Base-by-base conservation (phyloP, 805 yeast genomes). In the Sungouiozyma ichnusensis region DNA sequence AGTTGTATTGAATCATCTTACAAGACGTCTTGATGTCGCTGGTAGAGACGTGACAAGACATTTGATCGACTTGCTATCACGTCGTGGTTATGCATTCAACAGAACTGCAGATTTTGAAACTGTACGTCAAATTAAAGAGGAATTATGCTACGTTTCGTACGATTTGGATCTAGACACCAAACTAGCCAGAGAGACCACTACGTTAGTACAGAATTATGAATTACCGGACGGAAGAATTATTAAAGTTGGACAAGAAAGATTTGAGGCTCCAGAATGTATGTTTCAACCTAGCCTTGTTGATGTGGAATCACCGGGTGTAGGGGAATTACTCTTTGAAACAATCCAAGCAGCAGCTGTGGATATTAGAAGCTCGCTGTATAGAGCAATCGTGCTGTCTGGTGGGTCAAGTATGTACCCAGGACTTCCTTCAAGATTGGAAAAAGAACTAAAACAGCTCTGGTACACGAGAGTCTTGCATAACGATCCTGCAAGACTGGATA, bases 331-430 rank as follows among this genome's bases (percentile, higher is more conserved):
- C 45, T 92, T 88, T 70, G 85, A 86, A 62, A 85, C 95, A 3
- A 80, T 92, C 50, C 97, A 92, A 70, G 68, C 88, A 4, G 96
- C 97, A 35, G 97, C 92, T 58, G 82, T 92, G 39, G 98, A 92
- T 61, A 77, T 92, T 41, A 79, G 97, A 66, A 73, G 94, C 5
- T 75, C 95, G 1, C 72, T 92, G 46, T 92, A 76, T 68, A 85
- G 82, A 58, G 94, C 96, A 2, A 84, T 92, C 61, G 97, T 92
- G 20, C 73, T 92, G 36, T 85, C 95, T 4, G 98, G 98, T 61
- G 98, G 98, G 44, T 88, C 97, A 1, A 83, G 95, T 40, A 92
- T 92, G 98, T 92, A 92, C 60, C 97, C 98, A 1, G 98, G 98
- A 24, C 74, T 92, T 52, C 98, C 98, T 16, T 83, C 95, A 11